These are phyloP conservation scores for Apiotrichum montevideense DNA, from an alignment of 1,284 basidiomycete species.

Conservation along the genomic window DNA sequence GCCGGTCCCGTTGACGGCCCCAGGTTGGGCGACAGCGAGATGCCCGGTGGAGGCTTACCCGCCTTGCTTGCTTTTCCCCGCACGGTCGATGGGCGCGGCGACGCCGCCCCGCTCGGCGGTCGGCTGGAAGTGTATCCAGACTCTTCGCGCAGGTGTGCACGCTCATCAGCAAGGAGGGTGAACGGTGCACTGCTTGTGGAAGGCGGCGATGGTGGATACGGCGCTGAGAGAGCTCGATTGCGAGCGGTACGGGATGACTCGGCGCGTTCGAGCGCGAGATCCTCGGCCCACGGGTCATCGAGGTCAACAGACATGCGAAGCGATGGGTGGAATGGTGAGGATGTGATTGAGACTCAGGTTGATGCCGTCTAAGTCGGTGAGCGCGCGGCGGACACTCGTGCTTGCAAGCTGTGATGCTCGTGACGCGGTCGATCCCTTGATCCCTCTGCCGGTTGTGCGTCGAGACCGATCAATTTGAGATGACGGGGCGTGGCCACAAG, in stretches of 20 bases:
- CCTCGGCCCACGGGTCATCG: constrained; percentile 2
- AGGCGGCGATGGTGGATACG: neutral
- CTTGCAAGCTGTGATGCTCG: too few species aligned
- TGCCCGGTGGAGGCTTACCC: neutral
- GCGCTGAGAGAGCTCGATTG: neutral
- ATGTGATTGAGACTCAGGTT: neutral
- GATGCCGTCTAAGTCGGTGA: too few species aligned
- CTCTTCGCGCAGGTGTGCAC: too few species aligned
- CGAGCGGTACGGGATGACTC: neutral
- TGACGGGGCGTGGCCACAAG: too few species aligned
- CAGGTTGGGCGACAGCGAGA: too few species aligned
- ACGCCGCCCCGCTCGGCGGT: neutral
- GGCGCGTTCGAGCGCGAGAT: neutral
- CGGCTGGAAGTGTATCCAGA: neutral
- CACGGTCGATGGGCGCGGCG: neutral
- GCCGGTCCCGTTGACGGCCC: neutral
- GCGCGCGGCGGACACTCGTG: too few species aligned
- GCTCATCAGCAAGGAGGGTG: neutral
- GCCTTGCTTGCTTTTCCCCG: neutral
- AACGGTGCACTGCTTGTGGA: neutral
- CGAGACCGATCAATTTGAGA: too few species aligned
- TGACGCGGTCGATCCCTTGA: too few species aligned
- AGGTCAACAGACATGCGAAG: constrained; percentile 2
- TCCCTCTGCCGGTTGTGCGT: too few species aligned
- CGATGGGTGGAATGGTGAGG: neutral